Evolutionary conservation across 345 rosid species (phyloP).

Genomic region (Acer yangbiense): DNA sequence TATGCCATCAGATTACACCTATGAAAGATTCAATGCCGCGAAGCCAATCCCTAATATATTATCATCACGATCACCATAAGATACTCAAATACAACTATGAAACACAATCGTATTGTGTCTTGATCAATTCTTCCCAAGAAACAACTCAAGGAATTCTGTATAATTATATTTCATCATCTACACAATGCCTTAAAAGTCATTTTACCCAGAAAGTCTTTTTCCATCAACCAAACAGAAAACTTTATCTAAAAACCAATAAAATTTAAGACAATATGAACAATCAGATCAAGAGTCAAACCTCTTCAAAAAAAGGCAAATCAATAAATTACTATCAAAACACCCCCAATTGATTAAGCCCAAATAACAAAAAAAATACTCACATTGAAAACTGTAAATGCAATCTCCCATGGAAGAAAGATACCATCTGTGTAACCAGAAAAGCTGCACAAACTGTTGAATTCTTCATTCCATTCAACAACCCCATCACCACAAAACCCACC

Average conservation of each 20-base stretch:
- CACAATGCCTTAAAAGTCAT: background rate
- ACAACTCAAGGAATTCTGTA: too few species aligned
- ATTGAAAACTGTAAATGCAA: constrained; percentile 47
- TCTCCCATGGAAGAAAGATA: constrained; percentile 50
- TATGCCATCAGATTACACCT: too few species aligned
- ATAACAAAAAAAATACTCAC: constrained; percentile 33
- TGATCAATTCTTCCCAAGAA: too few species aligned
- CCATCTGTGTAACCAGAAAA: constrained; percentile 51
- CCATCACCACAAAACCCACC: constrained; percentile 47
- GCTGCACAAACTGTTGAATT: constrained; percentile 47
- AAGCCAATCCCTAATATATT: too few species aligned
- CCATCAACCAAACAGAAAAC: background rate
- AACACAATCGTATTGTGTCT: background rate
- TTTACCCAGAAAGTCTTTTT: background rate
- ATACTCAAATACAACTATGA: background rate
- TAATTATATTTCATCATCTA: background rate
- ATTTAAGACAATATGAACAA: background rate
- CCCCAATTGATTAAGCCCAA: background rate
- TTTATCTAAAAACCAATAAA: background rate
- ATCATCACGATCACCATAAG: background rate
- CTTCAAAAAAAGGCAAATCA: background rate
- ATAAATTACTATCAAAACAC: background rate
- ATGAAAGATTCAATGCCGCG: too few species aligned
- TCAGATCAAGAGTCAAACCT: constrained; percentile 5
- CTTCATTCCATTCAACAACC: constrained; percentile 64